A percentile compares a stretch with the other conserved stretches of the same genome.
phyloP scores from a whole-genome alignment of 257 asterid genomes.

The Solanum megistacrolobum region DNA sequence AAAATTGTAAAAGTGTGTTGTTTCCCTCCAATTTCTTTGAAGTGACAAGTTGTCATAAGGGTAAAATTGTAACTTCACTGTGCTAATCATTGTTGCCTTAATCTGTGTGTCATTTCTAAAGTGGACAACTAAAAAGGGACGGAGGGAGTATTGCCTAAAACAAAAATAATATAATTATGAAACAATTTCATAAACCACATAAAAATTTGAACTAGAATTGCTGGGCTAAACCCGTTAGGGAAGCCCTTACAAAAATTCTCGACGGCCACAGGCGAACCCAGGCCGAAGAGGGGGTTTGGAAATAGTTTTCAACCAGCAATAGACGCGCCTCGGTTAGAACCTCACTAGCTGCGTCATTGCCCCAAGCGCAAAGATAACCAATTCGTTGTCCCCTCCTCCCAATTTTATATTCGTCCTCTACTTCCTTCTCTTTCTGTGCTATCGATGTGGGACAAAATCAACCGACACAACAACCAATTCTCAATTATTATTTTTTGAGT shows the following conservation, averaged over 20 bases:
- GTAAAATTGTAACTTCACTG: too few species aligned
- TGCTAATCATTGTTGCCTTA: too few species aligned
- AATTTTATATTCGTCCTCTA: not conserved
- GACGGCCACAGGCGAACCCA: slow-evolving; percentile 9
- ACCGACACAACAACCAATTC: not conserved
- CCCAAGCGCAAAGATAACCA: slow-evolving; percentile 24
- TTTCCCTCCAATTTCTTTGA: too few species aligned
- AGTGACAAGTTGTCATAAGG: too few species aligned
- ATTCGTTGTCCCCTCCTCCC: rapidly evolving
- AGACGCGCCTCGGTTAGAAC: slow-evolving; percentile 32
- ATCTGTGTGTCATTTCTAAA: too few species aligned
- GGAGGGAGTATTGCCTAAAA: too few species aligned
- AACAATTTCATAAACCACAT: too few species aligned
- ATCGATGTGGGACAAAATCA: slow-evolving; percentile 24
- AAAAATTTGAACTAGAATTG: not conserved
- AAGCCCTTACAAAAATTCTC: slow-evolving; percentile 33
- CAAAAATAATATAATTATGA: too few species aligned
- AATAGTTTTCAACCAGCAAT: slow-evolving; percentile 31
- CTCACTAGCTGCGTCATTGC: slow-evolving; percentile 33
- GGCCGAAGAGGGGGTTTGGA: slow-evolving; percentile 21
- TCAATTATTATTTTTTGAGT: not conserved
- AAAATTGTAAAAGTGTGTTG: too few species aligned
- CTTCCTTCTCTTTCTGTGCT: not conserved
- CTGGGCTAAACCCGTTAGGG: not conserved
- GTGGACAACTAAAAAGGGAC: too few species aligned